A percentile compares a stretch with the other conserved stretches of the same genome.
These are phyloP conservation scores for Fulvia fulva DNA, from an alignment of 2,329 filamentous ascomycete species.

Conservation along the genomic window DNA sequence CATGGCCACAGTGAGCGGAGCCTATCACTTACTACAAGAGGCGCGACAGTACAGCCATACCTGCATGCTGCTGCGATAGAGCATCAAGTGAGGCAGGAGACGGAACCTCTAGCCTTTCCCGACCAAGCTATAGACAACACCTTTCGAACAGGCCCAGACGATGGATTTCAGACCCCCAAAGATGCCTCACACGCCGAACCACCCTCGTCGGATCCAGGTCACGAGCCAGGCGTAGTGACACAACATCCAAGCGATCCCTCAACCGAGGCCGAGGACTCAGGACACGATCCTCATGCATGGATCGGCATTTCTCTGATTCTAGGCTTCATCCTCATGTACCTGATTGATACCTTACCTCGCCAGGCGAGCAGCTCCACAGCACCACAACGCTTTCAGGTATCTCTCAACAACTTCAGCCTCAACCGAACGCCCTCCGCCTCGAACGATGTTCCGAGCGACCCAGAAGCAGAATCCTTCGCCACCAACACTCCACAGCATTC, in stretches of 20 bases:
- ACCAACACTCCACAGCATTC: not conserved
- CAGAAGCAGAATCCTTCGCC: slow-evolving; percentile 13
- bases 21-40: not conserved
- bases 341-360: slow-evolving; percentile 80
- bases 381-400: slow-evolving; percentile 77
- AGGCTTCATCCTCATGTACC: slow-evolving; percentile 94
- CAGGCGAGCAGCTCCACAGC: slow-evolving; percentile 53
- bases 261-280: slow-evolving; percentile 6
- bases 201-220: slow-evolving; percentile 12
- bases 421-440: slow-evolving; percentile 36
- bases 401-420: slow-evolving; percentile 68
- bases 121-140: slow-evolving; percentile 7
- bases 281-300: slow-evolving; percentile 63
- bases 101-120: not conserved
- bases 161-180: slow-evolving; percentile 21
- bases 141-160: slow-evolving; percentile 30
- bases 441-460: slow-evolving; percentile 5
- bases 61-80: not conserved
- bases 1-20: slow-evolving; percentile 18
- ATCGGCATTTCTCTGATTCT: slow-evolving; percentile 82
- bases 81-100: not conserved
- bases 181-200: slow-evolving; percentile 14
- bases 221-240: slow-evolving; percentile 13
- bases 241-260: not conserved
- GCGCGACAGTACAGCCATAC: not conserved